Evolutionary conservation across 1,284 basidiomycete genomes (phyloP).

Genomic region (Phylloboletellus chloephorus): DNA sequence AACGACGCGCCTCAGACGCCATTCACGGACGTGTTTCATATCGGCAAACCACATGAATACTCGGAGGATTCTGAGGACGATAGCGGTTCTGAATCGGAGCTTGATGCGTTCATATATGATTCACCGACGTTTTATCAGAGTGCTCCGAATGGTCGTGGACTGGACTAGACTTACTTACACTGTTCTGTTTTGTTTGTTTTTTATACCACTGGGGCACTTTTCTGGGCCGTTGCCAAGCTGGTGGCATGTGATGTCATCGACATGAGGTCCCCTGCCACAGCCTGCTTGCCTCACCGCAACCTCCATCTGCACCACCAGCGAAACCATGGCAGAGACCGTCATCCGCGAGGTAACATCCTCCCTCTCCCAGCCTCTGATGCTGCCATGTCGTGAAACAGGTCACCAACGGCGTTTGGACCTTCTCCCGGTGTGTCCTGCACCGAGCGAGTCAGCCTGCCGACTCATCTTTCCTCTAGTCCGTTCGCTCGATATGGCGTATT

Average conservation of each 20-base stretch:
- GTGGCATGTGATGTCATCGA: conserved; percentile 21
- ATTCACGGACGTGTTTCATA: conserved; percentile 70
- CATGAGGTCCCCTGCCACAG: conserved; percentile 13
- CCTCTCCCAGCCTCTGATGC: background rate
- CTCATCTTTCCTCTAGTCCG: conserved; percentile 40
- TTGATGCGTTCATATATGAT: conserved; percentile 68
- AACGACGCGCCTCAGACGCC: conserved; percentile 64
- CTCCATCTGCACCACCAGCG: conserved; percentile 9
- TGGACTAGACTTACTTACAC: no score
- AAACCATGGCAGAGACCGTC: conserved; percentile 24
- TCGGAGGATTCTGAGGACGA: conserved; percentile 46
- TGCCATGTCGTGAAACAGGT: conserved; percentile 36
- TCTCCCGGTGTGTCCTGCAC: conserved; percentile 51
- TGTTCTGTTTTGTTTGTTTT: no score
- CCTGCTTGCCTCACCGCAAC: conserved; percentile 16
- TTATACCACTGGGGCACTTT: conserved; percentile 11
- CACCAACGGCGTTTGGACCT: conserved; percentile 61
- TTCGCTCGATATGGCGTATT: conserved; percentile 65
- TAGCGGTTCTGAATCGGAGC: conserved; percentile 55
- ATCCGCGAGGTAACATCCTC: conserved; percentile 27
- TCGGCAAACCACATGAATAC: conserved; percentile 41
- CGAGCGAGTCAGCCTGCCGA: conserved; percentile 2
- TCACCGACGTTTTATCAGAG: conserved; percentile 41
- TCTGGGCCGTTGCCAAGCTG: conserved; percentile 9
- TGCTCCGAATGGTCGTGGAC: conserved; percentile 38